A percentile compares a stretch with the other conserved stretches of the same genome.
phyloP scores from a whole-genome alignment of 2,329 filamentous ascomycete species.

The Elsinoe perseae region DNA sequence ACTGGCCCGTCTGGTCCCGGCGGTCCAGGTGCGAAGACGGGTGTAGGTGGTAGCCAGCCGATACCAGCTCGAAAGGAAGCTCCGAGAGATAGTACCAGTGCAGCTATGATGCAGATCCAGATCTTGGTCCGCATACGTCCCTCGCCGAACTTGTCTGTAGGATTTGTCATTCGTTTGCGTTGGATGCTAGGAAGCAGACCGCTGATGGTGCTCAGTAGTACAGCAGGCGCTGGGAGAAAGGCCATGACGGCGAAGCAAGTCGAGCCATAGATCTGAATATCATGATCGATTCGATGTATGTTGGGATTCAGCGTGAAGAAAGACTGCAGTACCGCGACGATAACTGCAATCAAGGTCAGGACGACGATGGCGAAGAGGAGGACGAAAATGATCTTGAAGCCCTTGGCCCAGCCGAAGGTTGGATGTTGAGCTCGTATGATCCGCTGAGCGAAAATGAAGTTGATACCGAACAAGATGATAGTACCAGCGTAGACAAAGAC shows the following conservation, averaged over 20 bases:
- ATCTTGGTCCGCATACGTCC: constrained; percentile 62
- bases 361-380: constrained; percentile 52
- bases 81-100: constrained; percentile 57
- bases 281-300: constrained; percentile 47
- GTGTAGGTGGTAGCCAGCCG: constrained; percentile 42
- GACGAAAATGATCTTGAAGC: constrained; percentile 47
- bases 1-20: constrained; percentile 12
- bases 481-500: constrained; percentile 69
- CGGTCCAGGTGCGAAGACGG: constrained; percentile 28
- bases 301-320: constrained; percentile 56
- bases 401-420: constrained; percentile 57
- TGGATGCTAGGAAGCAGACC: constrained; percentile 32
- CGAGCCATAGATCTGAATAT: constrained; percentile 55
- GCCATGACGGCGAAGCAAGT: constrained; percentile 58
- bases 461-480: constrained; percentile 67
- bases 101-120: constrained; percentile 52
- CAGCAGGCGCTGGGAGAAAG: constrained; percentile 57
- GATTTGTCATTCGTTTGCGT: constrained; percentile 18
- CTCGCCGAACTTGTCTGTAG: constrained; percentile 55
- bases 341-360: constrained; percentile 56
- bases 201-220: constrained; percentile 41
- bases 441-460: constrained; percentile 69
- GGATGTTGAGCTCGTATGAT: constrained; percentile 68
- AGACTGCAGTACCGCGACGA: constrained; percentile 55
- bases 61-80: constrained; percentile 61